phyloP scores from a whole-genome alignment of 108 stramenopile species.

The Bacterosira constricta region DNA sequence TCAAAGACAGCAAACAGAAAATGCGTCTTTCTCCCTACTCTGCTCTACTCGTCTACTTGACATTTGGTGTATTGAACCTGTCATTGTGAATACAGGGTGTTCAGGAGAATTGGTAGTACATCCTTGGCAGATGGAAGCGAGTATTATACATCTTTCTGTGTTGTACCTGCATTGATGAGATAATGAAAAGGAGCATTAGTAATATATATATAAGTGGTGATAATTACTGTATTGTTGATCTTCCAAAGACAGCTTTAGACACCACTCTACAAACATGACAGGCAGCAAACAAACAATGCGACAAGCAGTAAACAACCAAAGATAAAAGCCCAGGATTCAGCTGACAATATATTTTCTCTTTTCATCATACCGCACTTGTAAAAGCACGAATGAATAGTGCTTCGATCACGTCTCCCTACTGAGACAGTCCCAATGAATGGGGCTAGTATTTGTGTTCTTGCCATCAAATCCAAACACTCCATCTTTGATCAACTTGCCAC shows the following conservation, averaged over 20 bases:
- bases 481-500: slow-evolving; percentile 16
- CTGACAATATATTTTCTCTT: slow-evolving; percentile 17
- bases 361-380: neutral
- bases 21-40: no score
- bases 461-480: neutral
- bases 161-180: neutral
- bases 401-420: slow-evolving; percentile 53
- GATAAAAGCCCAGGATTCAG: slow-evolving; percentile 3
- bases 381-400: slow-evolving; percentile 21
- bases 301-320: slow-evolving; percentile 29
- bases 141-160: no score
- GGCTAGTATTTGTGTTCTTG: slow-evolving; percentile 53
- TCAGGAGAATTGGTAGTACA: no score
- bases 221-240: slow-evolving; percentile 43
- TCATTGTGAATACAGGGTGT: no score
- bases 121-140: no score
- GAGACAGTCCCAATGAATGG: slow-evolving; percentile 54
- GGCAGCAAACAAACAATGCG: neutral
- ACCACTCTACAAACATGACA: slow-evolving; percentile 39
- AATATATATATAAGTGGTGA: slow-evolving; percentile 33
- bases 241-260: slow-evolving; percentile 49
- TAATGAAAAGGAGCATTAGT: neutral
- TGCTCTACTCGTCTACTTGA: neutral
- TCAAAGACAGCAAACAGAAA: no score
- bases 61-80: no score